Conservation (phyloP, 805 yeast genomes). For the Wickerhamomyces bovis region DNA sequence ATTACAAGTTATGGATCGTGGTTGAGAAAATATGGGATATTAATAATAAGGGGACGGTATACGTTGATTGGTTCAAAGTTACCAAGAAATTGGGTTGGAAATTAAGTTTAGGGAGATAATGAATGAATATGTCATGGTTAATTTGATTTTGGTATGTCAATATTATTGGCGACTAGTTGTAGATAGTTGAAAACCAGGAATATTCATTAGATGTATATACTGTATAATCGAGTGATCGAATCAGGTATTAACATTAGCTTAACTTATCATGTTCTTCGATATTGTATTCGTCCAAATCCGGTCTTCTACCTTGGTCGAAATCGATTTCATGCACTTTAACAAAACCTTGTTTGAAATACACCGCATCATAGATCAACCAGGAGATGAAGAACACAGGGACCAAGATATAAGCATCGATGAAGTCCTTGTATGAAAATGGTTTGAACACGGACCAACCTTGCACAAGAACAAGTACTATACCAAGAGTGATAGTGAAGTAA, state of each 20-base stretch:
- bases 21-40: conserved; percentile 34
- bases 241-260: not conserved
- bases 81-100: conserved; percentile 36
- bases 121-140: not conserved
- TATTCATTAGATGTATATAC: too few relatives aligned
- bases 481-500: conserved; percentile 31
- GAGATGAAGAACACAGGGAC: conserved; percentile 49
- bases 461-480: conserved; percentile 34
- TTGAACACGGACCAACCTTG: conserved; percentile 47
- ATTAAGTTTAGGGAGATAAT: conserved; percentile 21
- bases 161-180: too few relatives aligned
- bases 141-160: too few relatives aligned
- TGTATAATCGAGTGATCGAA: too few relatives aligned
- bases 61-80: conserved; percentile 39
- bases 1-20: conserved; percentile 31
- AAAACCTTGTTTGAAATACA: conserved; percentile 33
- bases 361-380: conserved; percentile 35
- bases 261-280: not conserved
- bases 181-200: not conserved
- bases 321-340: conserved; percentile 40
- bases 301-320: conserved; percentile 43
- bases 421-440: conserved; percentile 42
- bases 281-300: conserved; percentile 26
- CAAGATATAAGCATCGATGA: conserved; percentile 57
- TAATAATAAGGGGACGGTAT: conserved; percentile 26